Evolutionary conservation across 129 eudicot species (phyloP).

Genomic region (Tagetes patula): DNA sequence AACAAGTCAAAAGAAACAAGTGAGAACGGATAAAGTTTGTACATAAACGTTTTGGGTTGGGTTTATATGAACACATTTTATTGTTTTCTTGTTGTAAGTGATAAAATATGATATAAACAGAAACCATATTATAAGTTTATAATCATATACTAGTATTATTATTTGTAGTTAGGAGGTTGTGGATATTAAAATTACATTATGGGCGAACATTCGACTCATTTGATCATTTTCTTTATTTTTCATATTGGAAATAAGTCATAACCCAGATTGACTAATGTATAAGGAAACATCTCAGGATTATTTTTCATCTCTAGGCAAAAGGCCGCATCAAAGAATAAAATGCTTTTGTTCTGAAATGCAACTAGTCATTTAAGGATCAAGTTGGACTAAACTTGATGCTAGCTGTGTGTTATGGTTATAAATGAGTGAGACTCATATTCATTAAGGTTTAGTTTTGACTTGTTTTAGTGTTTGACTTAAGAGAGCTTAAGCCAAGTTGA

Average conservation of each 20-base stretch:
- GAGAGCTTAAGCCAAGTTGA: too few relatives aligned
- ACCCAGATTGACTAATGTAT: background rate
- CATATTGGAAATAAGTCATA: background rate
- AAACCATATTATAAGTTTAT: background rate
- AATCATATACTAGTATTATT: background rate
- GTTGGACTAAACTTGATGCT: background rate
- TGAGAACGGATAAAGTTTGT: background rate
- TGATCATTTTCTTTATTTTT: background rate
- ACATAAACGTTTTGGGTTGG: background rate
- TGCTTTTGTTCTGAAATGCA: background rate
- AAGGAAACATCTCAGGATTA: background rate
- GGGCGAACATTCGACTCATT: background rate
- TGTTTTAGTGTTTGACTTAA: too few relatives aligned
- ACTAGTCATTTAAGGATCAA: background rate
- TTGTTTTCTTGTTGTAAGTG: background rate
- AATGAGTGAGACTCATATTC: too few relatives aligned
- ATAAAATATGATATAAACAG: background rate
- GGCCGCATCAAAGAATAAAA: too few relatives aligned
- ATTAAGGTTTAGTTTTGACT: too few relatives aligned
- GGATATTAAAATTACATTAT: background rate
- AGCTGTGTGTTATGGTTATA: too few relatives aligned
- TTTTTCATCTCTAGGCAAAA: too few relatives aligned
- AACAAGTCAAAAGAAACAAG: background rate
- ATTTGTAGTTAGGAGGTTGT: background rate
- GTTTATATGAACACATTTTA: background rate